Conservation (phyloP, 805 yeast genomes). For the Candida ulmi region DNA sequence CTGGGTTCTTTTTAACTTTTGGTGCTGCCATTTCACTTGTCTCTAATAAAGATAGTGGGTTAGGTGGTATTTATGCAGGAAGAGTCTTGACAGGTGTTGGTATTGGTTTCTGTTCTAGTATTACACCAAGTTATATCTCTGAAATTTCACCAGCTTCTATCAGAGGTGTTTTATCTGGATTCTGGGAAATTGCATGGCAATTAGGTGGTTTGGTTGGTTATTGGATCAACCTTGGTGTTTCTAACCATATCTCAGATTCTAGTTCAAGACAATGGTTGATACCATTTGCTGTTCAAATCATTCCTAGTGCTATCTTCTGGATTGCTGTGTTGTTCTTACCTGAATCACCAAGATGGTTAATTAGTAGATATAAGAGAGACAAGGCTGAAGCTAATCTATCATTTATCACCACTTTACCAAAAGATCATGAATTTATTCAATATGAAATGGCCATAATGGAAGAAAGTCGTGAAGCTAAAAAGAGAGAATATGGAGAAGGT, state of each 20-base stretch:
- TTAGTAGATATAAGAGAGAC: conserved; percentile 29
- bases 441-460: conserved; percentile 32
- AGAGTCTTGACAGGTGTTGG: conserved; percentile 43
- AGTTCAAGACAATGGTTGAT: conserved; percentile 37
- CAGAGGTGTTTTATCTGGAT: conserved; percentile 39
- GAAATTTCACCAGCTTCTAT: conserved; percentile 40
- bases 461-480: conserved; percentile 22
- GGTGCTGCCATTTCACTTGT: conserved; percentile 39
- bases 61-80: conserved; percentile 47
- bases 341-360: conserved; percentile 42
- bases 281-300: conserved; percentile 40
- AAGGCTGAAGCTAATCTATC: conserved; percentile 31
- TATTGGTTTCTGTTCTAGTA: conserved; percentile 44
- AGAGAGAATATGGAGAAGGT: conserved; percentile 28
- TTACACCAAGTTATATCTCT: conserved; percentile 43
- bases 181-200: conserved; percentile 44
- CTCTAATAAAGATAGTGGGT: conserved; percentile 27
- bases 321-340: conserved; percentile 33
- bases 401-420: conserved; percentile 33
- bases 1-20: conserved; percentile 19
- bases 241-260: conserved; percentile 25
- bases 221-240: conserved; percentile 45
- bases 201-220: conserved; percentile 42
- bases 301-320: conserved; percentile 40
- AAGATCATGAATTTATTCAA: conserved; percentile 33